phyloP scores from a whole-genome alignment of 306 rosid species.

The Prunus persica region Prunus_persica_NCBIv2 NC_034011.1:4887001-4887500 shows the following conservation, averaged over 20 bases:
- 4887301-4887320: not conserved
- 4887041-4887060: not conserved
- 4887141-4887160: not conserved
- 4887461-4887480: too few species aligned
- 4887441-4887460: too few species aligned
- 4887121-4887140: not conserved
- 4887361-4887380: not conserved
- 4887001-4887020: not conserved
- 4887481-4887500: too few species aligned
- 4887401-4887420: not conserved
- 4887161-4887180: not conserved
- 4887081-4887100: not conserved
- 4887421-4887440: too few species aligned
- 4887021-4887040: not conserved
- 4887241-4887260: not conserved
- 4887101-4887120: not conserved
- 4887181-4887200: not conserved
- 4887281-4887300: not conserved
- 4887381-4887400: not conserved
- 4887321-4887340: not conserved
- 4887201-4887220: not conserved
- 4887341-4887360: not conserved
- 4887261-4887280: not conserved
- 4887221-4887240: not conserved
- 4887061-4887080: too few species aligned